Conservation (phyloP, 495 filamentous ascomycete species). For the Podospora pseudocomata region DNA sequence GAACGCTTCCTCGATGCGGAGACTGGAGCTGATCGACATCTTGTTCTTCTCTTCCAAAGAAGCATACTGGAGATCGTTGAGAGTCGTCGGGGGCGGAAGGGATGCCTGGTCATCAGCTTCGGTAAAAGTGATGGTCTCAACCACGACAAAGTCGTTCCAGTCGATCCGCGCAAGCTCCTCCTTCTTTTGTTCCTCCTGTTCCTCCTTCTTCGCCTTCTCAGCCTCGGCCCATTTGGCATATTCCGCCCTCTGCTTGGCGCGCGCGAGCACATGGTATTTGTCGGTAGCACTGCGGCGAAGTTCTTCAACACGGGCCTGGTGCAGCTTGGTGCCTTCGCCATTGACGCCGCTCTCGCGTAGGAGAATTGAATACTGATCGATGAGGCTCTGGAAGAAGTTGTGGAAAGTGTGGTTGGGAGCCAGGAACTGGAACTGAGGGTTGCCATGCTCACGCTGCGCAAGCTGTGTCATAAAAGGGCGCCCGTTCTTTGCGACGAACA, state of each 20-base stretch:
- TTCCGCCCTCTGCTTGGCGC: conserved; percentile 79
- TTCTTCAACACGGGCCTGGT: conserved; percentile 67
- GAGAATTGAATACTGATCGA: conserved; percentile 92
- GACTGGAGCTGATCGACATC: conserved; percentile 73
- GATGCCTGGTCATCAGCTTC: conserved; percentile 83
- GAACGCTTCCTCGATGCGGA: conserved; percentile 94
- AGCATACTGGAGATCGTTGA: conserved; percentile 86
- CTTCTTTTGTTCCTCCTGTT: conserved; percentile 79
- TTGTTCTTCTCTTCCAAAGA: conserved; percentile 92
- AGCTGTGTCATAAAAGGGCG: conserved; percentile 85
- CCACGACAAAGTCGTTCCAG: conserved; percentile 96
- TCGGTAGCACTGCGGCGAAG: conserved; percentile 73
- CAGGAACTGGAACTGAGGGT: conserved; percentile 96
- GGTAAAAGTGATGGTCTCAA: conserved; percentile 92
- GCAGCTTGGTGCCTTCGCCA: conserved; percentile 60
- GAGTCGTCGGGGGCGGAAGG: conserved; percentile 82
- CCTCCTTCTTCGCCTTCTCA: conserved; percentile 85
- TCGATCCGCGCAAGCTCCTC: conserved; percentile 88
- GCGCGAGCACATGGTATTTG: conserved; percentile 73
- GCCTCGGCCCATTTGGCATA: conserved; percentile 80
- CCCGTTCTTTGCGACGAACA: conserved; percentile 88
- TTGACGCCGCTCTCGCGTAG: conserved; percentile 66
- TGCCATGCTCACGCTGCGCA: conserved; percentile 80
- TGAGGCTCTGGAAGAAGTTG: conserved; percentile 85
- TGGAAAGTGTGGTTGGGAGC: conserved; percentile 92